A percentile compares a stretch with the other conserved stretches of the same genome.
Conservation (phyloP, 2,329 filamentous ascomycete genomes). For the Aphanocladium album region DNA sequence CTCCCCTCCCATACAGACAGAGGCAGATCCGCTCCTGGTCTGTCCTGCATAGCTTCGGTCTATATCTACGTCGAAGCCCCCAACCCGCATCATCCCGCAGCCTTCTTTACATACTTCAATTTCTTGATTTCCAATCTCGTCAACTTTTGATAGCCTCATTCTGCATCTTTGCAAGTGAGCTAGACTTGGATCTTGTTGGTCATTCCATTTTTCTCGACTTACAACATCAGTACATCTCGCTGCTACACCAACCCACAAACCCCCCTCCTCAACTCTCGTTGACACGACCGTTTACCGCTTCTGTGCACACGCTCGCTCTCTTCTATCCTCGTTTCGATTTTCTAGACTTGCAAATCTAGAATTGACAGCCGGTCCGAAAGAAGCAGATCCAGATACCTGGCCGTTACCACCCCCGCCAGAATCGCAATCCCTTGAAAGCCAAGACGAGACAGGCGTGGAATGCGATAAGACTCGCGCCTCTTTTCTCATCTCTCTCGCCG, state of each 20-base stretch:
- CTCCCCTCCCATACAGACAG: not conserved
- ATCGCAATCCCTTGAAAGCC: not conserved
- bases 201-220: not conserved
- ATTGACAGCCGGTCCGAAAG: not conserved
- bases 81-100: constrained; percentile 13
- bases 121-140: constrained; percentile 1
- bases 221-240: not conserved
- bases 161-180: not conserved
- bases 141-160: not conserved
- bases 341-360: not conserved
- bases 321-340: not conserved
- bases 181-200: not conserved
- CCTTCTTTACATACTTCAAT: constrained; percentile 5
- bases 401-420: not conserved
- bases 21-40: constrained; percentile 10
- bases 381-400: not conserved
- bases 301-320: not conserved
- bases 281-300: not conserved
- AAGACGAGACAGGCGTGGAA: not conserved
- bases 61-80: constrained; percentile 13
- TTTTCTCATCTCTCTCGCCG: not conserved
- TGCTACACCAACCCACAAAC: not conserved
- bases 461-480: constrained; percentile 3
- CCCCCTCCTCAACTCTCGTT: not conserved
- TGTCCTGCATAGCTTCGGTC: constrained; percentile 12